Evolutionary conservation across 306 rosid species (phyloP), one percentile per base, ranked within the genome.

Genomic region (Cyclanthera cordifolia): DNA sequence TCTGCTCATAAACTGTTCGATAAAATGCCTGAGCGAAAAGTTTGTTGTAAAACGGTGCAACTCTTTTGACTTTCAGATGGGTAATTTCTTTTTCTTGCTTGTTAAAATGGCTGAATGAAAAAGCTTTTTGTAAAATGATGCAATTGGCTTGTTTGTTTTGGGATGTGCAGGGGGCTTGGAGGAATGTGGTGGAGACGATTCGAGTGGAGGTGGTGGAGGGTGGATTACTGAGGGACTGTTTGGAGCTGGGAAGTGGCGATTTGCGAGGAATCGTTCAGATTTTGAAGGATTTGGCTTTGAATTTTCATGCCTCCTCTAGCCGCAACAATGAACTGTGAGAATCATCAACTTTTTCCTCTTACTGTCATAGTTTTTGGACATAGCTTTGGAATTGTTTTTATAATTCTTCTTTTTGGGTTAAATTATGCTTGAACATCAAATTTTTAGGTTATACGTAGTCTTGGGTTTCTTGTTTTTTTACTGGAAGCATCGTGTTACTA

Each of bases 141-240:
- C 0, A 51, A 21, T 43, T 57, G 28, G 48, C 27, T 53, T 73
- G 43, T 9, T 49, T 55, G 41, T 78, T 61, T 48, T 78, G 66
- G 20, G 14, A 43, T 43, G 70, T 74, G 27, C 79, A 91, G 97
- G 90, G 74, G 37, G 27, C 37, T 27, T 52, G 82, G 89, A 85
- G 83, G 69, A 79, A 82, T 60, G 72, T 79, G 65, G 85, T 84
- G 80, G 81, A 81, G 84, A 64, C 83, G n/a, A 78, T 87, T 78
- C 78, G 81, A 15, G 60, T 4, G 32, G 96, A 92, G 78, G 90
- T 85, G 70, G 78, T 81, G 76, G 82, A 87, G 23, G 97, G 96
- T 16, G 92, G 80, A 45, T 75, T 92, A 15, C 68, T 92, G n/a
- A 84, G 63, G 80, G 97, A 92, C 53, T 89, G 92, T 52, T 88